These are phyloP conservation scores for Sugiyamaella boreocaroliniensis DNA, from an alignment of 805 yeast genomes.

Conservation along the genomic window DNA sequence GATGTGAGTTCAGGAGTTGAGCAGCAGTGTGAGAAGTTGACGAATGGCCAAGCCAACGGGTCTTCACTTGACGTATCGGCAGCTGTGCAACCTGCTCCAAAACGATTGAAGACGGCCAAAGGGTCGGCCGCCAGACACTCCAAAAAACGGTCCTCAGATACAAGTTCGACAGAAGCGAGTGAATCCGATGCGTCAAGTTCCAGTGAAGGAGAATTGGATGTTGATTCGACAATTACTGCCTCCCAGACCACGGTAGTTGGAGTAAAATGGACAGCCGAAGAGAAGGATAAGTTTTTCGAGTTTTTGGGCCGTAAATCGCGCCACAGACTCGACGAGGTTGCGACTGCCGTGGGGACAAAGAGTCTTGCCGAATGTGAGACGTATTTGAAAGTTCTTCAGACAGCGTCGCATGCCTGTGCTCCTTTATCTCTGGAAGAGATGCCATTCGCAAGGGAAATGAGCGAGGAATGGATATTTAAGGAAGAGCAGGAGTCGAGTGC, in stretches of 20 bases:
- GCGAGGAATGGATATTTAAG: constrained; percentile 18
- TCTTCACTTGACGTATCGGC: no score
- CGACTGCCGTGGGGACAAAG: constrained; percentile 19
- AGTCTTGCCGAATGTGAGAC: constrained; percentile 21
- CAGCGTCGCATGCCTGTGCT: neutral
- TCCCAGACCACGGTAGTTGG: neutral
- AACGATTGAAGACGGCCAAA: no score
- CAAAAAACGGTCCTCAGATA: no score
- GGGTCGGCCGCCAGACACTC: no score
- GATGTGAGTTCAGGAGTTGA: neutral
- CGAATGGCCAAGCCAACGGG: no score
- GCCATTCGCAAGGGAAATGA: constrained; percentile 23
- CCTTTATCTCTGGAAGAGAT: constrained; percentile 14
- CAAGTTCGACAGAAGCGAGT: no score
- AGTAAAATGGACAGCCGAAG: constrained; percentile 19
- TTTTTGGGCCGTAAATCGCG: constrained; percentile 21
- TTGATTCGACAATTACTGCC: neutral
- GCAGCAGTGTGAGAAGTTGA: no score
- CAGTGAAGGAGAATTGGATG: neutral
- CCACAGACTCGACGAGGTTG: constrained; percentile 20
- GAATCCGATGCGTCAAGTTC: neutral
- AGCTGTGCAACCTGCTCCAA: no score
- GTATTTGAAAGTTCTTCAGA: constrained; percentile 19
- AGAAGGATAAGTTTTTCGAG: constrained; percentile 21
- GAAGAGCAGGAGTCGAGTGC: constrained; percentile 14